Conservation (phyloP, 129 eudicot genomes). For the Ambrosia artemisiifolia region DNA sequence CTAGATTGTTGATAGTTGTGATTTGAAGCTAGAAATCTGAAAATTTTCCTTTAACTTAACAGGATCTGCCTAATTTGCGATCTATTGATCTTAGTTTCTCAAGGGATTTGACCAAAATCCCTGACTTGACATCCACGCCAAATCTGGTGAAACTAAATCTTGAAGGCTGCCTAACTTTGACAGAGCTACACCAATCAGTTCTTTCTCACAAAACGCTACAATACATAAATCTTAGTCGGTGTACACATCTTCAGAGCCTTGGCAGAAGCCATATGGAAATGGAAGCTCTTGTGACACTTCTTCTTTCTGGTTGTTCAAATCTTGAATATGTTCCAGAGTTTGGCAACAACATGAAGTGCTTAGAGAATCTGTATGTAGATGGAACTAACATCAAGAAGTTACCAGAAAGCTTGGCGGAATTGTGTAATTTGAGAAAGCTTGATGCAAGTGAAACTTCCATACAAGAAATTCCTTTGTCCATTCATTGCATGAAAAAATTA, state of each 20-base stretch:
- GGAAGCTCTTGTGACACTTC: conserved; percentile 20
- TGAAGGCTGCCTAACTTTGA: conserved; percentile 7
- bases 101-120: conserved; percentile 5
- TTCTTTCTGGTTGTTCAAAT: conserved; percentile 19
- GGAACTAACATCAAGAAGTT: conserved; percentile 12
- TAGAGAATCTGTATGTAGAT: neutral
- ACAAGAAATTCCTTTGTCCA: conserved; percentile 5
- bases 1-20: neutral
- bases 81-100: conserved; percentile 22
- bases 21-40: neutral
- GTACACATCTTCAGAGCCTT: conserved; percentile 9
- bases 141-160: conserved; percentile 12
- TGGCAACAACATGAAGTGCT: conserved; percentile 11
- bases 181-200: conserved; percentile 15
- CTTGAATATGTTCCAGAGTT: conserved; percentile 18
- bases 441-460: conserved; percentile 15
- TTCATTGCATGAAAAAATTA: neutral
- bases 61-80: conserved; percentile 25
- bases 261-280: conserved; percentile 11
- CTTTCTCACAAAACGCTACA: neutral
- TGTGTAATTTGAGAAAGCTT: conserved; percentile 10
- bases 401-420: conserved; percentile 17
- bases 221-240: conserved; percentile 10
- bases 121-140: conserved; percentile 11
- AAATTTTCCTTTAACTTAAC: neutral